These are phyloP conservation scores for Yueomyces sp. DNA, from an alignment of 1,139 yeast species.

Conservation along the genomic window DNA sequence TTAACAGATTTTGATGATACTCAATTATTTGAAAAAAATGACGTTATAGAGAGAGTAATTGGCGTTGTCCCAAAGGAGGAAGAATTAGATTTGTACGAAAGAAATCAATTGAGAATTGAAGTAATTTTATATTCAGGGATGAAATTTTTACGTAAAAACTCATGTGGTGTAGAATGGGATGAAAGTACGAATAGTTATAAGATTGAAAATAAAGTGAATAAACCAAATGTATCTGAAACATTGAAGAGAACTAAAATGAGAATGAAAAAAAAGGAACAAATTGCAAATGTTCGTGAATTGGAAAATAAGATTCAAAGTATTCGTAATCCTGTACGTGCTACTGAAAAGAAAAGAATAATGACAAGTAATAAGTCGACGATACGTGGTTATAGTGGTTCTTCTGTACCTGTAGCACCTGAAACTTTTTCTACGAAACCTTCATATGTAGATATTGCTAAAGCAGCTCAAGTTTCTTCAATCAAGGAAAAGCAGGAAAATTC, in stretches of 20 bases:
- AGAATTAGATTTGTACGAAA: constrained; percentile 18
- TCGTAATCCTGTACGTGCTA: not conserved
- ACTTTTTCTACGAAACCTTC: constrained; percentile 15
- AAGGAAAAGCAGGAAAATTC: constrained; percentile 1
- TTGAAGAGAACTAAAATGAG: not conserved
- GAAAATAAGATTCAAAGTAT: constrained; percentile 2
- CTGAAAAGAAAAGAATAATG: not conserved
- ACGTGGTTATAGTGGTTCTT: constrained; percentile 21
- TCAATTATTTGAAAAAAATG: constrained; percentile 21
- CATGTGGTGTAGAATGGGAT: constrained; percentile 25
- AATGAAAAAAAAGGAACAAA: not conserved
- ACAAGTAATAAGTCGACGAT: not conserved
- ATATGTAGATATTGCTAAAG: no score
- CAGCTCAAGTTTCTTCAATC: constrained; percentile 5
- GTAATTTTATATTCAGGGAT: constrained; percentile 29
- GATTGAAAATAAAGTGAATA: constrained; percentile 1
- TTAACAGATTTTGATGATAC: constrained; percentile 51
- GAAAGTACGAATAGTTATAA: constrained; percentile 8
- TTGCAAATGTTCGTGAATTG: constrained; percentile 1
- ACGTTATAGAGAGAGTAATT: constrained; percentile 19
- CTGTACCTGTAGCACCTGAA: constrained; percentile 21
- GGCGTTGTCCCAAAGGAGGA: constrained; percentile 15
- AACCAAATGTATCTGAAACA: not conserved
- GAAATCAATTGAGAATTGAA: constrained; percentile 25
- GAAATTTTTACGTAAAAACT: constrained; percentile 22